These are phyloP conservation scores for Epichloe coenophiala DNA, from an alignment of 2,329 filamentous ascomycete species.

Conservation along the genomic window DNA sequence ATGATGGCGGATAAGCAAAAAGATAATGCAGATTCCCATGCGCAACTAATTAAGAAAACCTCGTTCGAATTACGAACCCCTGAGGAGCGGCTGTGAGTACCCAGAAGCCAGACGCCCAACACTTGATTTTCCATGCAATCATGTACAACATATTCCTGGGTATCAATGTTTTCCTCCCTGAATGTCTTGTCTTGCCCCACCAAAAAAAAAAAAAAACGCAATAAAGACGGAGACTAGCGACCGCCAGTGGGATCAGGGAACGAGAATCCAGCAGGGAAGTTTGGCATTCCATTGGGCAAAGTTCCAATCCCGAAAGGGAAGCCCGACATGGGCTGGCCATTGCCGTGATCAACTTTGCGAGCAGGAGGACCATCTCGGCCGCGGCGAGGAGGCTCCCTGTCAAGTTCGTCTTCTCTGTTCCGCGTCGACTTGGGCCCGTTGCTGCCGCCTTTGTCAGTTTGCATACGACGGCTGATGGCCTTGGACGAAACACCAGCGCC, in stretches of 20 bases:
- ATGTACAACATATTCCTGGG: conserved; percentile 1
- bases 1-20: neutral
- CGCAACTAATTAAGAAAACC: neutral
- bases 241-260: conserved; percentile 22
- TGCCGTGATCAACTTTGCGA: conserved; percentile 10
- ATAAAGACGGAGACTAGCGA: neutral
- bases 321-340: conserved; percentile 10
- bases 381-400: conserved; percentile 16
- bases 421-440: conserved; percentile 52
- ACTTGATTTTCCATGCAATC: neutral
- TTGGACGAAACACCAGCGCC: conserved; percentile 95
- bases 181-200: neutral
- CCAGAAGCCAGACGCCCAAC: neutral
- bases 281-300: conserved; percentile 28
- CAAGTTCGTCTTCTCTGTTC: conserved; percentile 23
- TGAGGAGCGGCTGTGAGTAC: neutral
- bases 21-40: neutral
- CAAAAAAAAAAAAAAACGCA: too few relatives aligned
- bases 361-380: conserved; percentile 7
- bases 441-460: conserved; percentile 52
- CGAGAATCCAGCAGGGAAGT: conserved; percentile 25
- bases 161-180: neutral
- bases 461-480: conserved; percentile 57
- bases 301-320: conserved; percentile 28
- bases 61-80: neutral